Evolutionary conservation across 257 asterid species (phyloP), one percentile per base, ranked within the genome.

Genomic region (Mentha longifolia): DNA sequence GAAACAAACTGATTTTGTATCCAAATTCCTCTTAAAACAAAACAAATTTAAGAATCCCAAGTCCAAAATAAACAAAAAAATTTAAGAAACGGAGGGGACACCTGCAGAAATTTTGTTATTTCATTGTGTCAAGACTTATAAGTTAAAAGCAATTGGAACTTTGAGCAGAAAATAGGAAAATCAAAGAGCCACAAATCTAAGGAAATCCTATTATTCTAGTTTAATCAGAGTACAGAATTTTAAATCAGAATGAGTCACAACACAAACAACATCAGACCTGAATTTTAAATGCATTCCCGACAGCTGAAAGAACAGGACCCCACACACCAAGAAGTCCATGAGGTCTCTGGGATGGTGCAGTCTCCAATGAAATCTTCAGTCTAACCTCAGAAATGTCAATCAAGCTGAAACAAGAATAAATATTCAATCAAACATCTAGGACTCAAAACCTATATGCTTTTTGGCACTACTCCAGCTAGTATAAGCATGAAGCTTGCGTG

Each of bases 221-320:
- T n/a, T n/a, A n/a, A n/a, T n/a, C n/a, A n/a, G n/a, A n/a, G n/a
- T n/a, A n/a, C n/a, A n/a, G n/a, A n/a, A n/a, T n/a, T n/a, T n/a
- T 57, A 14, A 30, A 62, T 42, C 17, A 35, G 42, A 65, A 64
- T 20, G 72, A 67, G 31, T 46, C 54, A 52, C 28, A 55, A 56
- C 14, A 61, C 46, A 45, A 46, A 65, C 19, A 71, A 64, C 22
- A 59, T 46, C 79, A 73, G 50, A 91, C 97, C 96, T 91, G 97
- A 77, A 95, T 71, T 82, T 95, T 95, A 68, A 95, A 95, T 70
- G 98, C 97, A 73, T 89, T 95, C 70, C 99, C 99, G 76, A 95
- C 87, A 72, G 99, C 99, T 54, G 99, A 91, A 51, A 95, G 92
- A 70, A 95, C 82, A 68, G 99, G 99, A 61, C 99, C 83, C 99